Conservation (phyloP, 1,139 yeast genomes). For the Geotrichum australiense region DNA sequence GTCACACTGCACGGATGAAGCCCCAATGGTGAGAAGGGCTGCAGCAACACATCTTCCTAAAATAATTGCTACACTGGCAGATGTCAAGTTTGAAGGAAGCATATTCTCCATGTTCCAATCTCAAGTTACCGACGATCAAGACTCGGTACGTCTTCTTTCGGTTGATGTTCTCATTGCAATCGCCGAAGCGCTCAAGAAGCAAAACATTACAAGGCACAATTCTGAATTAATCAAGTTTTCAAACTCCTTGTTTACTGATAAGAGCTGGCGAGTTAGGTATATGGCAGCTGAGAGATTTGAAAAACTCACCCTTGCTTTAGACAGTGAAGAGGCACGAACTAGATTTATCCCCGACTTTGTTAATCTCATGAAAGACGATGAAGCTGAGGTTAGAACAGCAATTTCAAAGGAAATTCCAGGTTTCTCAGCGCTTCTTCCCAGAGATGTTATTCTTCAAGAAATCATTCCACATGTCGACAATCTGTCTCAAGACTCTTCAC, state of each 20-base stretch:
- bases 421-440: conserved; percentile 43
- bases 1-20: conserved; percentile 77
- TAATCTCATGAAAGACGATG: conserved; percentile 78
- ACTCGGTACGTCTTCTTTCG: conserved; percentile 84
- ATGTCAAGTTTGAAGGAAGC: conserved; percentile 31
- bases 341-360: conserved; percentile 66
- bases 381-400: conserved; percentile 95
- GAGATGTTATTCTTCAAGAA: conserved; percentile 53
- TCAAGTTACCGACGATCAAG: conserved; percentile 82
- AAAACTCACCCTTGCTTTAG: conserved; percentile 61
- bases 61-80: conserved; percentile 53
- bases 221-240: conserved; percentile 36
- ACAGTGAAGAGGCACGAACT: conserved; percentile 45
- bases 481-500: conserved; percentile 85
- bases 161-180: conserved; percentile 71
- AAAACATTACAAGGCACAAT: conserved; percentile 27
- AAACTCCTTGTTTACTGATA: conserved; percentile 70
- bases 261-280: conserved; percentile 97
- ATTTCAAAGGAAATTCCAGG: conserved; percentile 87
- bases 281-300: conserved; percentile 93
- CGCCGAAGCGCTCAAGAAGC: conserved; percentile 33
- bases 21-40: conserved; percentile 97
- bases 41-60: conserved; percentile 81
- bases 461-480: conserved; percentile 80
- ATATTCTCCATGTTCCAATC: conserved; percentile 74